Base-by-base conservation (phyloP, 192 early-diverging fungal genomes). In the Backusella liffmaniae region DNA sequence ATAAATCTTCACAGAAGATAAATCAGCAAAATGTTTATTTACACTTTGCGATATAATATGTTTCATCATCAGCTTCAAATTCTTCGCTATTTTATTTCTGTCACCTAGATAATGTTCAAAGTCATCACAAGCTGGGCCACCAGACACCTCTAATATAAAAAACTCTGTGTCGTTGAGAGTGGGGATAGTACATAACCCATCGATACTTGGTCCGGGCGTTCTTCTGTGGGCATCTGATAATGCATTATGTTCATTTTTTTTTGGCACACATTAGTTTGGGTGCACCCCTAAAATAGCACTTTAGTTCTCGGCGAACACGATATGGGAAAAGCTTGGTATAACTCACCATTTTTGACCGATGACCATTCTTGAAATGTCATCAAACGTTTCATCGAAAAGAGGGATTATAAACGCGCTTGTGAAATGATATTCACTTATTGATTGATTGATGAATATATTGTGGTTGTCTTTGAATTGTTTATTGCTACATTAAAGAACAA, bases 1-100 rank as follows among this genome's bases (percentile, higher is more conserved):
- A 67, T 67, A 67, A 67, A 67, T 29, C 30, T 67, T 67, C 30
- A 34, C 66, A 67, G 30, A 67, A 67, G 66, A 67, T 34, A 67
- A 67, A 37, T 35, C 66, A 67, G 66, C 29, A 67, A 34, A 67
- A 67, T 67, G 32, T 32, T 67, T 34, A 18, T 67, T 32, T 34
- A 66, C 62, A 66, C 62, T 30, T 34, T 66, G 62, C 32, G 62
- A 66, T 66, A 66, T 32, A 66, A 66, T 66, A 66, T 13, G 29
- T 66, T 66, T 66, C 62, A 66, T 66, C 62, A 66, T 49, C 46
- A 49, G 46, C 46, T 49, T 49, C 46, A 49, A 49, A 49, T 49
- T 49, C 46, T 49, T 49, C 46, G 46, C 46, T 49, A 49, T 49
- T 49, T 49, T 49, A 5, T 49, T 49, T 49, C 46, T 49, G 18